Conservation (phyloP, 352 stramenopile genomes). For the Pythium brachiatum region DNA sequence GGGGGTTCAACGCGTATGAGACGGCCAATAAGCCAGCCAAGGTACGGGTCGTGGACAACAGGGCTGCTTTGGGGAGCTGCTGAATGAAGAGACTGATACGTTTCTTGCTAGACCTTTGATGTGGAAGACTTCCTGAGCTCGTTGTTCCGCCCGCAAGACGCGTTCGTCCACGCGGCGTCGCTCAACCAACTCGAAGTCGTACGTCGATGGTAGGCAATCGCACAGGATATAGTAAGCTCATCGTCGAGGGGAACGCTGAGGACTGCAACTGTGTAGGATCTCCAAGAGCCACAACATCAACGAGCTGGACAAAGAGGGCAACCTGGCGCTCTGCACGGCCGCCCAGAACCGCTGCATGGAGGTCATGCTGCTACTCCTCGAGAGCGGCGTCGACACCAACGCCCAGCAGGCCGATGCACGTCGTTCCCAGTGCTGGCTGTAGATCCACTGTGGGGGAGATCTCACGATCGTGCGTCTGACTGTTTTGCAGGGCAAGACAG, state of each 20-base stretch:
- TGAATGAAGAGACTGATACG: no score
- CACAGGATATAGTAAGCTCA: no score
- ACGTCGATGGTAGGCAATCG: constrained; percentile 34
- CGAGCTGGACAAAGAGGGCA: constrained; percentile 45
- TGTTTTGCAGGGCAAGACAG: constrained; percentile 39
- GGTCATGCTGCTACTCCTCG: constrained; percentile 50
- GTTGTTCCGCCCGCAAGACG: constrained; percentile 32
- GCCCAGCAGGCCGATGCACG: constrained; percentile 39
- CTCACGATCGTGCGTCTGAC: no score
- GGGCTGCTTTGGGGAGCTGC: no score
- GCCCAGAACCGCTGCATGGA: constrained; percentile 61
- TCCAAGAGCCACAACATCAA: constrained; percentile 44
- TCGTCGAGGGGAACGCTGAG: neutral
- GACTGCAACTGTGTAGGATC: constrained; percentile 28
- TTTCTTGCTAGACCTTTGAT: constrained; percentile 31
- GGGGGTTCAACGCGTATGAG: constrained; percentile 17
- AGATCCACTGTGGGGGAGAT: no score
- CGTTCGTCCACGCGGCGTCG: constrained; percentile 65
- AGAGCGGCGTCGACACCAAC: constrained; percentile 39
- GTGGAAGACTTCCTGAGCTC: constrained; percentile 30
- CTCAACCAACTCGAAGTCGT: constrained; percentile 67
- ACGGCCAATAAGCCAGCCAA: constrained; percentile 8
- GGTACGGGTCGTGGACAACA: neutral
- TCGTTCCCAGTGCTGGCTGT: neutral
- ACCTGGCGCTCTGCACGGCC: constrained; percentile 43